Evolutionary conservation across 2,329 filamentous ascomycete species (phyloP).

Genomic region (Aspergillus flavus): DNA sequence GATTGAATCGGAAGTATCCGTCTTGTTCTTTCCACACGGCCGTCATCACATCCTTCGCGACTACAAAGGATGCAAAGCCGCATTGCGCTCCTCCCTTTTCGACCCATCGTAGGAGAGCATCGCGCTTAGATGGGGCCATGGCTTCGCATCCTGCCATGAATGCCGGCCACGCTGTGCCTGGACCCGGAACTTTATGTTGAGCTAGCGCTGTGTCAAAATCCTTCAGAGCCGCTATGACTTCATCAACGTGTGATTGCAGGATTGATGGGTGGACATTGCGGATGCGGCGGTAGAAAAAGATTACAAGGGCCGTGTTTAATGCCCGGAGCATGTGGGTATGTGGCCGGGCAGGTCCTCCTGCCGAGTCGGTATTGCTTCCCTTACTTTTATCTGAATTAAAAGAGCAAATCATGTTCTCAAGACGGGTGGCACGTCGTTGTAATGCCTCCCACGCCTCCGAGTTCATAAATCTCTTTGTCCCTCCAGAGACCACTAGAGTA

Average conservation of each 20-base stretch:
- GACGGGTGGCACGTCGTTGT: conserved; percentile 29
- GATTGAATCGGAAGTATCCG: conserved; percentile 23
- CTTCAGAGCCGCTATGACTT: conserved; percentile 35
- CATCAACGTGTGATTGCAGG: conserved; percentile 42
- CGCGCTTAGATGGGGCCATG: conserved; percentile 21
- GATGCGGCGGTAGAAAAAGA: conserved; percentile 48
- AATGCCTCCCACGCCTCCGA: conserved; percentile 31
- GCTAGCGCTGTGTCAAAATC: conserved; percentile 31
- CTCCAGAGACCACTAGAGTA: conserved; percentile 17
- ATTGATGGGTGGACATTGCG: conserved; percentile 43
- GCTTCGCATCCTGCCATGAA: conserved; percentile 49
- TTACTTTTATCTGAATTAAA: conserved; percentile 25
- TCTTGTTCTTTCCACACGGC: conserved; percentile 34
- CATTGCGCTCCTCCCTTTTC: conserved; percentile 28
- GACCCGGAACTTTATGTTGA: conserved; percentile 18
- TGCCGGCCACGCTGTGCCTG: conserved; percentile 41
- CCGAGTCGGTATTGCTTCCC: conserved; percentile 11
- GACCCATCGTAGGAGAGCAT: conserved; percentile 26
- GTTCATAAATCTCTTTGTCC: conserved; percentile 12
- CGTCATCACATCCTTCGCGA: conserved; percentile 31
- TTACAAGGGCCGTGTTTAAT: conserved; percentile 43
- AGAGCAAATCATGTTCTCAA: conserved; percentile 40
- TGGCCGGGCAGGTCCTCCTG: conserved; percentile 18
- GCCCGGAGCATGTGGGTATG: conserved; percentile 41
- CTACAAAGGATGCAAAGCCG: conserved; percentile 27